phyloP scores from a whole-genome alignment of 2,329 filamentous ascomycete species.

The Huntiella omanensis region DNA sequence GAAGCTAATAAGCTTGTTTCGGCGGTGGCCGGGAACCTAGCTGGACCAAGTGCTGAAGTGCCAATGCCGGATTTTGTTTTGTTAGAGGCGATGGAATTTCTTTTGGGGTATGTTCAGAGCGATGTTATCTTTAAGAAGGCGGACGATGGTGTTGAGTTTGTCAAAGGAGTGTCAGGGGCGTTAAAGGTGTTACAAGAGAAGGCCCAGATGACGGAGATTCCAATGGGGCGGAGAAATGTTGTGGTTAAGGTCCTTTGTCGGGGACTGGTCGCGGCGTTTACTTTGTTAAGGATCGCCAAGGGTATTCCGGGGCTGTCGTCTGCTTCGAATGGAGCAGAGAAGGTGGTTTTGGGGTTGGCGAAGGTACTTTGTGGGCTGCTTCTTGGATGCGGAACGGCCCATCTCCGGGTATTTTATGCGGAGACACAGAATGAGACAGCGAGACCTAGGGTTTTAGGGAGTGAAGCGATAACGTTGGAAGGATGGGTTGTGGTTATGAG shows the following conservation, averaged over 20 bases:
- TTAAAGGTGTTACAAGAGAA: no score
- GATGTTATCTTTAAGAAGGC: slow-evolving; percentile 20
- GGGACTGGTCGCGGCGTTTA: slow-evolving; percentile 19
- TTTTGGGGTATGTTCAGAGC: slow-evolving; percentile 28
- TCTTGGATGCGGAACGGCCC: slow-evolving; percentile 23
- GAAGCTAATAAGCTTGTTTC: slow-evolving; percentile 44
- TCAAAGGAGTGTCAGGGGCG: slow-evolving; percentile 15
- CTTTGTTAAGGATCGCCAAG: slow-evolving; percentile 21
- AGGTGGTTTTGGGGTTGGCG: slow-evolving; percentile 25
- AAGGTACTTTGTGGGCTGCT: slow-evolving; percentile 23
- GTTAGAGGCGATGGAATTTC: slow-evolving; percentile 23
- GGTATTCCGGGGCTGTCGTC: slow-evolving; percentile 16
- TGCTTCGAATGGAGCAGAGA: slow-evolving; percentile 28
- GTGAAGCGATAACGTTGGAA: slow-evolving; percentile 26
- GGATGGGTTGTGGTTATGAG: slow-evolving; percentile 42
- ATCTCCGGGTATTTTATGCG: slow-evolving; percentile 27
- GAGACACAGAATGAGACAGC: slow-evolving; percentile 25
- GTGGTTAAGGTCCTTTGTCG: slow-evolving; percentile 21
- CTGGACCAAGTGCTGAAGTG: slow-evolving; percentile 9
- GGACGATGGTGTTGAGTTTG: slow-evolving; percentile 20
- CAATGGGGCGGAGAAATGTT: slow-evolving; percentile 15
- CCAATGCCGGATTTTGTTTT: slow-evolving; percentile 13
- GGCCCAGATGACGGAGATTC: slow-evolving; percentile 9
- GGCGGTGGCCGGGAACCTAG: slow-evolving; percentile 31
- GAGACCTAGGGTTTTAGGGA: slow-evolving; percentile 33